Evolutionary conservation across 352 stramenopile species (phyloP).

Genomic region (Globisporangium nunn): DNA sequence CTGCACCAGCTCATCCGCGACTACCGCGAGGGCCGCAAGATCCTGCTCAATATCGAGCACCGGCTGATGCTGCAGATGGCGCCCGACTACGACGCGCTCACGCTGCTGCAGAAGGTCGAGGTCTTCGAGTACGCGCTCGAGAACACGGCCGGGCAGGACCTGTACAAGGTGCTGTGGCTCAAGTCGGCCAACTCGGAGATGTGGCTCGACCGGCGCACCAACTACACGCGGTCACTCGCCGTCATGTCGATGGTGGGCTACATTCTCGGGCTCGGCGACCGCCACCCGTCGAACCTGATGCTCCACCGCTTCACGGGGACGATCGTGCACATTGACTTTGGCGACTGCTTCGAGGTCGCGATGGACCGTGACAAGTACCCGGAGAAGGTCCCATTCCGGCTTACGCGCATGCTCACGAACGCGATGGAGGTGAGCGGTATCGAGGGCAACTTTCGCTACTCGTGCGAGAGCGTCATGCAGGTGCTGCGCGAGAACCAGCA

Average conservation of each 20-base stretch:
- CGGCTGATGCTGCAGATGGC: conserved; percentile 83
- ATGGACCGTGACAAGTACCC: conserved; percentile 99
- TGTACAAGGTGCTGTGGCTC: conserved; percentile 95
- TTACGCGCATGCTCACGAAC: conserved; percentile 98
- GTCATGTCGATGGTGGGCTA: conserved; percentile 99
- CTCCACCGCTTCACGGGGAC: conserved; percentile 95
- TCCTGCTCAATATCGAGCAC: conserved; percentile 94
- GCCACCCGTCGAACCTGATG: conserved; percentile 99
- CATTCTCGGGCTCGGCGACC: conserved; percentile 98
- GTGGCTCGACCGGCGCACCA: conserved; percentile 97
- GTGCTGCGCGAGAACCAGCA: conserved; percentile 97
- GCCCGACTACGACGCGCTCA: conserved; percentile 95
- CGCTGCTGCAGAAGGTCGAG: conserved; percentile 98
- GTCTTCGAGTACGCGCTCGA: conserved; percentile 93
- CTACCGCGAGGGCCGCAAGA: conserved; percentile 88
- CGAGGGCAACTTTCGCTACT: conserved; percentile 97
- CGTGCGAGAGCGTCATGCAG: conserved; percentile 96
- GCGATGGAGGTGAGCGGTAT: conserved; percentile 98
- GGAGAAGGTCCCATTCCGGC: conserved; percentile 98
- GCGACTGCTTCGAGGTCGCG: conserved; percentile 97
- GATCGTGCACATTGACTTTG: conserved; percentile 97
- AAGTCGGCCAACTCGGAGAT: conserved; percentile 97
- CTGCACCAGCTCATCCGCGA: conserved; percentile 96
- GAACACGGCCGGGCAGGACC: conserved; percentile 93
- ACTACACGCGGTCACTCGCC: conserved; percentile 95